Conservation (phyloP, 129 eudicot genomes). For the Lactuca saligna region DNA sequence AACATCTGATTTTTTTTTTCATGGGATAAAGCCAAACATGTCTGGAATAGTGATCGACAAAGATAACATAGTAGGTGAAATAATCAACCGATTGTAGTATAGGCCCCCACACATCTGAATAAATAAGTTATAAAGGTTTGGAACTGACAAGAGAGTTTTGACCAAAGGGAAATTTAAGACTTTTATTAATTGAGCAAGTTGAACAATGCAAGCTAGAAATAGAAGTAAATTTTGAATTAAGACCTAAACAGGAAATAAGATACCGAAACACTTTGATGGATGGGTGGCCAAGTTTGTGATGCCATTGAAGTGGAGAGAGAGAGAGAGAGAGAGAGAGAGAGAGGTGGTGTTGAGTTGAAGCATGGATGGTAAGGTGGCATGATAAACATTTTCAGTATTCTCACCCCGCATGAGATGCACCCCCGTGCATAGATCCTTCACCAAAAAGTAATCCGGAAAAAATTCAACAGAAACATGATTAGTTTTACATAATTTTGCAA, state of each 20-base stretch:
- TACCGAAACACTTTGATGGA: neutral
- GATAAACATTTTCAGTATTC: too few relatives aligned
- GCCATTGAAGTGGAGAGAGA: neutral
- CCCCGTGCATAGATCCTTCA: too few relatives aligned
- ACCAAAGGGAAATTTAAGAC: conserved; percentile 5
- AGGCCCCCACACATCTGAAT: neutral
- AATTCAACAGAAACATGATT: too few relatives aligned
- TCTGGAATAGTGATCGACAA: neutral
- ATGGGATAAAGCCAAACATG: conserved; percentile 11
- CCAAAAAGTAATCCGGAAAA: too few relatives aligned
- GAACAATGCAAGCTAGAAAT: neutral
- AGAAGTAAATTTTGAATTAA: neutral
- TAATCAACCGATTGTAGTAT: neutral
- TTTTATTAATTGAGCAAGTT: too few relatives aligned
- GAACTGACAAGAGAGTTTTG: neutral
- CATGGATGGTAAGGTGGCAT: too few relatives aligned
- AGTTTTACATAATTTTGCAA: too few relatives aligned
- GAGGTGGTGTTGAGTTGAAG: neutral
- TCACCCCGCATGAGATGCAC: too few relatives aligned
- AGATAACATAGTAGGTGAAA: conserved; percentile 8
- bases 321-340: too few relatives aligned
- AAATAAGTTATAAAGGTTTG: too few relatives aligned
- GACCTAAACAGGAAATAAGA: neutral
- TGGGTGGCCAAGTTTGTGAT: conserved; percentile 20
- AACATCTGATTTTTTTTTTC: too few relatives aligned